Evolutionary conservation across 352 stramenopile species (phyloP), one percentile per base, ranked within the genome.

Genomic region (Globisporangium perplexum): DNA sequence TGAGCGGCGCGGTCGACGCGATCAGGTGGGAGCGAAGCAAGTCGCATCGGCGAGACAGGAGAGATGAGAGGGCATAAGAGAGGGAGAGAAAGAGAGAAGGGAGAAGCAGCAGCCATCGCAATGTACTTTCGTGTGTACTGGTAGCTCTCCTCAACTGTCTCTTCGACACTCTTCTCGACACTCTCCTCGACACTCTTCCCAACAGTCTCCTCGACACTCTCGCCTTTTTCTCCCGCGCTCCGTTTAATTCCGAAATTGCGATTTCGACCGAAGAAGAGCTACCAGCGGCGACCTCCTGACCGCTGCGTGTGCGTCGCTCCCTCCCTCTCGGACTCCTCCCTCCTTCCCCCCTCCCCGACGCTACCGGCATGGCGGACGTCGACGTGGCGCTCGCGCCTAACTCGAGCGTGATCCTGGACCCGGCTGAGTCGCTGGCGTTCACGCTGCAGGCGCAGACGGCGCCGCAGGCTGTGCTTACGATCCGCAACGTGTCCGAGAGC

Each of bases 371-470:
- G 78, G 60, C 64, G 17, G 77, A 79, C 50, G 68, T 75, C 53
- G 77, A 88, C 41, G 71, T 81, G 58, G 70, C 75, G 51, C 59
- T 83, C 35, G 72, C 82, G 46, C 79, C 82, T 47, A 87, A 80
- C 57, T 87, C 77, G 53, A 88, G 75, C 68, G 79, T 93, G 54
- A 77, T 84, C 48, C 60, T 95, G 18, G 84, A 95, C 38, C 84
- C 84, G n/a, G 68, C 75, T 5, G 84, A 95, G 58, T 92, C 77
- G 59, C 64, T 95, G 39, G 66, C 79, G 36, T 95, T 95, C 64
- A 67, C 83, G 4, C 47, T 95, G 47, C 65, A 77, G 59, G 58
- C 77, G 33, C 63, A 77, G 52, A 70, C 71, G 48, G 81, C 84
- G 15, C 82, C 84, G 15, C 84, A 95, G 63, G 80, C 82, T 23